Base-by-base conservation (phyloP, 2,329 filamentous ascomycete genomes). In the Venturia oleaginea region DNA sequence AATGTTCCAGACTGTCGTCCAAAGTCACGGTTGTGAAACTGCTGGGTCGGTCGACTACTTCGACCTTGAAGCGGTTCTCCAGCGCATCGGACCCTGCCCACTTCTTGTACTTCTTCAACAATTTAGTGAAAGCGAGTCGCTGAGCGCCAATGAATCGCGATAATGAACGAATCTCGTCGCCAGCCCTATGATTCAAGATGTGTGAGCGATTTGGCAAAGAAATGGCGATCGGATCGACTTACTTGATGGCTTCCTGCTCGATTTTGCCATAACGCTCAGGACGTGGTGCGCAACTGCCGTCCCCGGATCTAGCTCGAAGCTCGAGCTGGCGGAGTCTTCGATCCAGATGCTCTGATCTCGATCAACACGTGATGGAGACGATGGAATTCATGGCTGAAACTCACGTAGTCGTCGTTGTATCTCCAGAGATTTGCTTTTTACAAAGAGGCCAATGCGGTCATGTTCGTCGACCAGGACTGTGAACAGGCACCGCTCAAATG, bases 31-130 rank as follows among this genome's bases (percentile, higher is more conserved):
- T 82, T 8, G 87, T 88, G 71, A 93, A 91, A 74, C 87, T 90
- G 74, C 87, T 88, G 4, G 85, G 86, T 64, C 85, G 80, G 61
- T 79, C 79, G 59, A 91, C 79, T 30, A 93, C 77, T 68, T 86
- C 83, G 37, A 86, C 81, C 66, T 83, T 85, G 75, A 94, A 89
- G 30, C 86, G 84, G 57, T 79, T 77, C 66, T 83, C 83, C 27
- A 94, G 78, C 0, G 83, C 80, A 6, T 80, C 80, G 27, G 90
- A 92, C 48, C 86, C 86, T 3, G 90, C 93, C 91, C 91, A 94
- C 82, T 92, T 92, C 82, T 88, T 79, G 76, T 94, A 93, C 73
- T 95, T 95, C 74, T 93, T 94, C 40, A 92, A 78, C 43, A 95
- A 87, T 76, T 95, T 95, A 64, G 85, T 84, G 70, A 95, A 92